phyloP scores from a whole-genome alignment of 257 asterid genomes.

The Penstemon barbatus region DNA sequence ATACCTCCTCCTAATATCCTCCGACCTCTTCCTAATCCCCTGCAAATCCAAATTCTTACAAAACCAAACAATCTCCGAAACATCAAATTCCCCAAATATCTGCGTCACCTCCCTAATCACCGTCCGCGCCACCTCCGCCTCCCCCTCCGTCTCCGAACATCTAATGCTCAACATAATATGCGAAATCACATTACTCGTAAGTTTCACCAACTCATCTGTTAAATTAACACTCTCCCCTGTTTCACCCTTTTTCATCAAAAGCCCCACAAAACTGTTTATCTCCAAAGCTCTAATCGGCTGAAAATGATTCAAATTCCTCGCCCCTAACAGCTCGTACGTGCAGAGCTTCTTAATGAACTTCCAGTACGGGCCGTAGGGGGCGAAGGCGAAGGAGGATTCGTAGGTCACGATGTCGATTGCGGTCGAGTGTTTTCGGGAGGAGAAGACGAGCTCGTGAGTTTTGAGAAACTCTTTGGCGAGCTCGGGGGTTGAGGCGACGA shows the following conservation, averaged over 20 bases:
- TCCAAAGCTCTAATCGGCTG: conserved; percentile 45
- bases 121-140: conserved; percentile 46
- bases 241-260: conserved; percentile 32
- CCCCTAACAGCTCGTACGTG: conserved; percentile 50
- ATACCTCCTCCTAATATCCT: conserved; percentile 45
- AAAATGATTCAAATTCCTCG: conserved; percentile 44
- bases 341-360: conserved; percentile 52
- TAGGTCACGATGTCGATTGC: conserved; percentile 61
- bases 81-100: conserved; percentile 61
- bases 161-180: conserved; percentile 55
- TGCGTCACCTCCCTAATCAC: conserved; percentile 58
- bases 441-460: conserved; percentile 53
- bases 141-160: conserved; percentile 46
- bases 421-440: conserved; percentile 46
- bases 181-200: conserved; percentile 53
- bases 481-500: conserved; percentile 50
- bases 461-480: conserved; percentile 48
- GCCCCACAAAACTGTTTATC: conserved; percentile 28
- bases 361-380: conserved; percentile 65
- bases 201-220: conserved; percentile 47
- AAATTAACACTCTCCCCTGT: conserved; percentile 31
- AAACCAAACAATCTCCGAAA: conserved; percentile 45
- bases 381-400: conserved; percentile 60
- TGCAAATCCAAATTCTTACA: conserved; percentile 56
- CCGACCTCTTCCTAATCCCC: conserved; percentile 54